Evolutionary conservation across 768 basidiomycete genomes (phyloP), one percentile per base, ranked within the genome.

Genomic region (Lactarius pseudohatsudake): DNA sequence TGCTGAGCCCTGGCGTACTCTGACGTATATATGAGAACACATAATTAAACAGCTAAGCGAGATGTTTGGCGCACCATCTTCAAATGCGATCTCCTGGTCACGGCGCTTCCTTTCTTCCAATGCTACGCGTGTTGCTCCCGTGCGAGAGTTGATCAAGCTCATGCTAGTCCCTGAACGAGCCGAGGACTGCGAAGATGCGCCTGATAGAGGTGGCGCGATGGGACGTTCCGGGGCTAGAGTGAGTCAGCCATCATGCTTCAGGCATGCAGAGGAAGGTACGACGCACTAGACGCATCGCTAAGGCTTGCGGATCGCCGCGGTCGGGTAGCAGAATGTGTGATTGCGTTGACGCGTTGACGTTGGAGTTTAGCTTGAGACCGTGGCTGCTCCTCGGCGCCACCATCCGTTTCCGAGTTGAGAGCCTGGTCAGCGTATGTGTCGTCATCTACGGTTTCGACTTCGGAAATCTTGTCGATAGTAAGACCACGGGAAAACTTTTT

Each of bases 251-350:
- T 38, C 43, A 13, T 22, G 59, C 32, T 36, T 20, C 41, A 26
- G 45, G 38, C 36, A 16, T 53, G 53, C 22, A 43, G 26, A 3
- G 18, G 22, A 32, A 26, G 32, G 7, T 20, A 67, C 18, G 73
- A 67, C 81, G 64, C 70, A 81, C 81, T 75, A 28, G 81, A 73
- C 34, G 86, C 85, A 73, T 91, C 89, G 72, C 89, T 91, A 59
- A 92, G 77, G 74, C 90, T 91, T 18, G 88, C 88, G n/a, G 90
- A 91, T 63, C 90, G 82, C 64, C 90, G 80, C 58, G 88, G 84
- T 43, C 89, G 84, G n/a, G 80, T 78, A 13, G 79, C 78, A 36
- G 84, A 83, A 64, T 57, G 73, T 73, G 67, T 74, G 76, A 77
- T 68, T 65, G 71, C 68, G 5, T 69, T 73, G 55, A 70, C 72